These are phyloP conservation scores for Asclepias syriaca DNA, from an alignment of 257 asterid genomes.

Conservation along the genomic window DNA sequence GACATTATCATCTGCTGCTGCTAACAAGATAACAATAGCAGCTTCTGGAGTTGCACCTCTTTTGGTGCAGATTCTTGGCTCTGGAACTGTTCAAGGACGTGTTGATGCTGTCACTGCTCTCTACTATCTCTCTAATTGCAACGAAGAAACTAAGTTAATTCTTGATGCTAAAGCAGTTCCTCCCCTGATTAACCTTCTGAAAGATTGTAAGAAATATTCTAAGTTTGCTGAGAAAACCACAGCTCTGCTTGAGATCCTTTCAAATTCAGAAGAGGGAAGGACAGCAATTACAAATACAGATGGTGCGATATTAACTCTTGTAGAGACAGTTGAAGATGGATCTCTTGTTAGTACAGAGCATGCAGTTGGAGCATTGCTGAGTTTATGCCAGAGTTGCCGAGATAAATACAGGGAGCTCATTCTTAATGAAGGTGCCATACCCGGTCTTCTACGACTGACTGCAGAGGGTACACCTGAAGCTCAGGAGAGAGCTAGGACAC, in stretches of 20 bases:
- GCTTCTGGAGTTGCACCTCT: conserved; percentile 67
- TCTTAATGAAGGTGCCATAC: conserved; percentile 81
- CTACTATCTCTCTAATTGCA: conserved; percentile 57
- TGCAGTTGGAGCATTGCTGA: conserved; percentile 66
- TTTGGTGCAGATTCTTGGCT: conserved; percentile 61
- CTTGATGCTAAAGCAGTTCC: conserved; percentile 59
- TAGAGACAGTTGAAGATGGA: conserved; percentile 83
- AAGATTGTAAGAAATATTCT: conserved; percentile 82
- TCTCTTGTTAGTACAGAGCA: conserved; percentile 68
- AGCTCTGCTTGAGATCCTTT: conserved; percentile 61
- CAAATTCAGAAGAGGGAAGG: conserved; percentile 66
- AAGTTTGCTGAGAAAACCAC: conserved; percentile 83
- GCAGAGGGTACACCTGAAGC: conserved; percentile 77
- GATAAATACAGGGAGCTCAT: conserved; percentile 72
- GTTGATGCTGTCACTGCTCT: conserved; percentile 87
- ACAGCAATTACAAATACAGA: conserved; percentile 44
- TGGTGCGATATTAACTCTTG: conserved; percentile 69
- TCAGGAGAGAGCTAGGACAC: conserved; percentile 64
- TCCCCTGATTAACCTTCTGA: conserved; percentile 63
- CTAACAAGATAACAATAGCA: conserved; percentile 62
- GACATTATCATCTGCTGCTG: conserved; percentile 62
- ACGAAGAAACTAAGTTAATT: conserved; percentile 48
- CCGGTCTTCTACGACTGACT: conserved; percentile 76
- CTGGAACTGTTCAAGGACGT: conserved; percentile 78
- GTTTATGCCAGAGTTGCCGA: conserved; percentile 63